Evolutionary conservation across 2,329 filamentous ascomycete genomes (phyloP).

Genomic region (Claviceps capensis): DNA sequence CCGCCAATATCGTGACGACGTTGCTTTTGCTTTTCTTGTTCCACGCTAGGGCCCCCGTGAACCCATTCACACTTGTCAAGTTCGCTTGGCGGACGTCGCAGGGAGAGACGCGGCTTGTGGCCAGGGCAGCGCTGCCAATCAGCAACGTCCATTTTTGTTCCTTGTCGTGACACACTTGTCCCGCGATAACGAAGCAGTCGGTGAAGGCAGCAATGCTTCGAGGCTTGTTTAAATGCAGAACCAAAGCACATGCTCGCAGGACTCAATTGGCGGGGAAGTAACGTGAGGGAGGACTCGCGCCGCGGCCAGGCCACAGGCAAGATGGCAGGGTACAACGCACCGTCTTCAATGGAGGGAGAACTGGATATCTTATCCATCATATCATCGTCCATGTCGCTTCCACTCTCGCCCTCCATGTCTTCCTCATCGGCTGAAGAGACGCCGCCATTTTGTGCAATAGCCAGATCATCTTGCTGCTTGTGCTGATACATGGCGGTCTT

Average conservation of each 20-base stretch:
- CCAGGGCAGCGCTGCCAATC: constrained; percentile 9
- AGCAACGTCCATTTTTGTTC: constrained; percentile 2
- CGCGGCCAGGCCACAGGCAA: constrained; percentile 27
- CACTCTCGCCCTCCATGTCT: constrained; percentile 53
- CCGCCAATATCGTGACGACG: not conserved
- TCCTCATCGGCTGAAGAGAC: constrained; percentile 41
- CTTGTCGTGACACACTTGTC: constrained; percentile 8
- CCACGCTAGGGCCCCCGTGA: constrained; percentile 11
- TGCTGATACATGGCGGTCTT: constrained; percentile 19
- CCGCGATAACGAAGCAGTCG: constrained; percentile 13
- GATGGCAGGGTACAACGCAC: constrained; percentile 52
- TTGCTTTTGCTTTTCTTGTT: constrained; percentile 13
- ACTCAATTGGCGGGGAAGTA: constrained; percentile 19
- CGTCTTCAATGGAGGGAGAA: constrained; percentile 97
- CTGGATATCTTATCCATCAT: constrained; percentile 98
- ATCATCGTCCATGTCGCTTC: constrained; percentile 64
- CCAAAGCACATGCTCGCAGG: constrained; percentile 15
- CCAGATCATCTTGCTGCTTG: constrained; percentile 41
- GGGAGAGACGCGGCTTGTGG: constrained; percentile 20
- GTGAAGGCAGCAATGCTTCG: constrained; percentile 20
- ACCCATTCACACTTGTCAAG: constrained; percentile 19
- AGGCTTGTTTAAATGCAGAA: constrained; percentile 14
- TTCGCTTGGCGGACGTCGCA: constrained; percentile 22
- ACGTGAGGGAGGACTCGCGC: constrained; percentile 29
- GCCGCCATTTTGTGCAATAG: constrained; percentile 48